phyloP scores from a whole-genome alignment of 108 stramenopile genomes.

The Mediolabrus comicus region DNA sequence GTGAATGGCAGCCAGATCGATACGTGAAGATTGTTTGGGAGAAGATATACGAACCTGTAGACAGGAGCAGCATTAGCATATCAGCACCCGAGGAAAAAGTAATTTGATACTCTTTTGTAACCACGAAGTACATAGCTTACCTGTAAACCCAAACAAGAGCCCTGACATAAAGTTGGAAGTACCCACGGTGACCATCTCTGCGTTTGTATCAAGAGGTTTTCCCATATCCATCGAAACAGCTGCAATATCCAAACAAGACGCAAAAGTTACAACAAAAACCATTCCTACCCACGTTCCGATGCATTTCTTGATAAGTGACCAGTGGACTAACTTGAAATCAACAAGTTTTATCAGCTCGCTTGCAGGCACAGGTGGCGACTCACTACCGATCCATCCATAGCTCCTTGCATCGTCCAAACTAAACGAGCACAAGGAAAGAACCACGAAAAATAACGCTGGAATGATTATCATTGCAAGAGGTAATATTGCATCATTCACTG shows the following conservation, averaged over 20 bases:
- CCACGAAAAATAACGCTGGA: conserved; percentile 78
- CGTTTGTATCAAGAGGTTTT: conserved; percentile 89
- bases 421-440: conserved; percentile 37
- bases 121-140: conserved; percentile 71
- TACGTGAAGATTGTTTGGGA: conserved; percentile 96
- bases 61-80: conserved; percentile 70
- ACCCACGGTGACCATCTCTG: conserved; percentile 88
- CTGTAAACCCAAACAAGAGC: conserved; percentile 74
- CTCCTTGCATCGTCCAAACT: conserved; percentile 63
- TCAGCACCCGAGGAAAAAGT: conserved; percentile 84
- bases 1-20: conserved; percentile 77
- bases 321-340: conserved; percentile 65
- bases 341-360: conserved; percentile 60
- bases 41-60: conserved; percentile 94
- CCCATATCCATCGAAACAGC: conserved; percentile 71
- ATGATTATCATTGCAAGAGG: conserved; percentile 83
- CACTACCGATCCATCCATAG: conserved; percentile 72
- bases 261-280: conserved; percentile 96
- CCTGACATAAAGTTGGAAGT: conserved; percentile 87
- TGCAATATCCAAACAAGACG: conserved; percentile 90
- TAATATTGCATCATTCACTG: conserved; percentile 54
- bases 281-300: conserved; percentile 90
- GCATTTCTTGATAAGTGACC: conserved; percentile 64
- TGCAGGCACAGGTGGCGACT: conserved; percentile 60
- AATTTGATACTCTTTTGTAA: conserved; percentile 89